Evolutionary conservation across 345 rosid species (phyloP).

Genomic region (Carallia pectinifolia): DNA sequence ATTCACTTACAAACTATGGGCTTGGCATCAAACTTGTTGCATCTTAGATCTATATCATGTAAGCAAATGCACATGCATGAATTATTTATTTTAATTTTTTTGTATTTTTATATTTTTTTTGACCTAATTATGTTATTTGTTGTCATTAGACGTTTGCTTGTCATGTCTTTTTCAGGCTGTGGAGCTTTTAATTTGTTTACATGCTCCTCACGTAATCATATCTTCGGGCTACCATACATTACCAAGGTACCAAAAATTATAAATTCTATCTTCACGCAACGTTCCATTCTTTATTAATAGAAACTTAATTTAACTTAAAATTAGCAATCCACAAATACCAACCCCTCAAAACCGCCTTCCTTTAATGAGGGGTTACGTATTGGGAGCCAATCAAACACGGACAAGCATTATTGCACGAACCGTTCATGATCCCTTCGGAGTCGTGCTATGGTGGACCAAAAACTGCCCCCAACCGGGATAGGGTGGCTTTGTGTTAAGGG

Average conservation of each 20-base stretch:
- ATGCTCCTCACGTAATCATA: neutral
- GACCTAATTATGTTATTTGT: no score
- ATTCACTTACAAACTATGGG: no score
- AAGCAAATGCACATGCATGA: no score
- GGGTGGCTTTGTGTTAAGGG: neutral
- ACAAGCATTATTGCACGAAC: neutral
- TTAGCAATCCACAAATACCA: no score
- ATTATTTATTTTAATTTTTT: no score
- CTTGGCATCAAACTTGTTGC: no score
- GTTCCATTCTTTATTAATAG: neutral
- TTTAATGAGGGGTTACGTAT: neutral
- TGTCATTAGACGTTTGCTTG: neutral
- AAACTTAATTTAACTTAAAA: no score
- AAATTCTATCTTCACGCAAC: neutral
- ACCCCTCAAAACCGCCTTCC: neutral
- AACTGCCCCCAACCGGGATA: neutral
- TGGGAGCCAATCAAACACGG: neutral
- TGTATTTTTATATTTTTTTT: no score
- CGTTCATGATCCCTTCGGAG: constrained; percentile 15
- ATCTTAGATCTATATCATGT: no score
- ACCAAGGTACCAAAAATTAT: neutral
- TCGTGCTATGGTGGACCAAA: constrained; percentile 18
- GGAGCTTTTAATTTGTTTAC: neutral
- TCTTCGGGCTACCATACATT: neutral
- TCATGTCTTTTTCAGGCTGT: neutral